Percentiles rank a stretch among this genome's conserved stretches.
These are phyloP conservation scores for Juncus effusus DNA, from an alignment of 176 grass and related monocot species.

Conservation along the genomic window DNA sequence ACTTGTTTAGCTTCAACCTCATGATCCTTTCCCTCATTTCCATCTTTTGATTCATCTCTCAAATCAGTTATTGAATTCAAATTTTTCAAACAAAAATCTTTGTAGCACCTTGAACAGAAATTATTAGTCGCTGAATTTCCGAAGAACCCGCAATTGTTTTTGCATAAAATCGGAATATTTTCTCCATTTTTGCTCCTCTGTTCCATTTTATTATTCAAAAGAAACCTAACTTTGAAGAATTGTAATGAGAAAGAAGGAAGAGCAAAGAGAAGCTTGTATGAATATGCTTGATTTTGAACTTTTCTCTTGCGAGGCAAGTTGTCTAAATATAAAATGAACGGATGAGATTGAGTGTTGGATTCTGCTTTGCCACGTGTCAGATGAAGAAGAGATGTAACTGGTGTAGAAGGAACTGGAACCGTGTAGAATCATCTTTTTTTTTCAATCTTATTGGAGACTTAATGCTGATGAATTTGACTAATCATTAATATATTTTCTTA, in stretches of 20 bases:
- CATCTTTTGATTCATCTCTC: slow-evolving; percentile 15
- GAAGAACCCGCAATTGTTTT: slow-evolving; percentile 71
- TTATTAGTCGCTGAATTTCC: slow-evolving; percentile 41
- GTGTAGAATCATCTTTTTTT: not conserved
- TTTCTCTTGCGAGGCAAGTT: slow-evolving; percentile 1
- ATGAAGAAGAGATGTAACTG: not conserved
- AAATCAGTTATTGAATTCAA: slow-evolving; percentile 30
- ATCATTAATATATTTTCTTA: too few species aligned
- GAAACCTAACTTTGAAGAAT: not conserved
- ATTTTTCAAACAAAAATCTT: slow-evolving; percentile 31
- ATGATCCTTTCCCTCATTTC: not conserved
- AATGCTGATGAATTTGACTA: too few species aligned
- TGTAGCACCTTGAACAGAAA: slow-evolving; percentile 66
- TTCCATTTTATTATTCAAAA: slow-evolving; percentile 32
- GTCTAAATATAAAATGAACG: not conserved
- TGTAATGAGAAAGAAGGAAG: not conserved
- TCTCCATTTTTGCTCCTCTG: slow-evolving; percentile 26
- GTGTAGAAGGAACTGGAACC: slow-evolving; percentile 1
- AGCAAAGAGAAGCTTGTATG: not conserved
- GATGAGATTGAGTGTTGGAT: slow-evolving; percentile 20
- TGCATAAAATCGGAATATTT: slow-evolving; percentile 33
- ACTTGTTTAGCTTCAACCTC: not conserved
- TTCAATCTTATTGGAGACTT: too few species aligned
- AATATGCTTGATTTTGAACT: not conserved
- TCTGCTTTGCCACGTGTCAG: not conserved